Percentiles rank a stretch among this genome's conserved stretches.
Evolutionary conservation across 2,329 filamentous ascomycete genomes (phyloP).

Genomic region (Aspergillus fumigatiaffinis): DNA sequence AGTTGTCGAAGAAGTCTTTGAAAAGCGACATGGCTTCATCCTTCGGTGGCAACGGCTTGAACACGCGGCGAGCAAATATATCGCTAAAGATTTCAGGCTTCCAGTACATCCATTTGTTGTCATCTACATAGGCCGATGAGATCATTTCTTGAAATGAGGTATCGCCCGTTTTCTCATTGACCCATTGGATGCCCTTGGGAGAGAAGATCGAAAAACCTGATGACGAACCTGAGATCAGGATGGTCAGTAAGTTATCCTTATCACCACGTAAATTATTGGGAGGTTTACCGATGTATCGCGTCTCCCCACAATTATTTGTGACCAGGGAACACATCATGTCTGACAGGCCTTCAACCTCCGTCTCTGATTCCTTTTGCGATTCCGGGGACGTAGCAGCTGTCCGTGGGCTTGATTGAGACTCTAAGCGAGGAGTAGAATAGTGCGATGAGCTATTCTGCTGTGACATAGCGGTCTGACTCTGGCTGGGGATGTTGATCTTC

Average conservation of each 20-base stretch:
- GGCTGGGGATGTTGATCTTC: constrained; percentile 22
- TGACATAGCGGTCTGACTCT: constrained; percentile 21
- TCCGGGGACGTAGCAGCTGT: constrained; percentile 52
- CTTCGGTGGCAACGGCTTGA: constrained; percentile 77
- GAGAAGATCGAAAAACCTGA: constrained; percentile 99
- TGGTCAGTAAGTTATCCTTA: constrained; percentile 18
- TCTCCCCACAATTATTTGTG: constrained; percentile 91
- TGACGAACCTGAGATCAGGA: constrained; percentile 65
- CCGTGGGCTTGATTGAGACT: constrained; percentile 47
- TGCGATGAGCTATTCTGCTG: constrained; percentile 35
- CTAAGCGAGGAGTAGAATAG: constrained; percentile 46
- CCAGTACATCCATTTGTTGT: constrained; percentile 96
- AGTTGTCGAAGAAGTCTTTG: constrained; percentile 95
- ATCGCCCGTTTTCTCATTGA: constrained; percentile 97
- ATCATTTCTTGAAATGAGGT: constrained; percentile 94
- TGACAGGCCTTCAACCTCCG: constrained; percentile 81
- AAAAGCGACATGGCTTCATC: constrained; percentile 82
- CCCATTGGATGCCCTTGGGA: constrained; percentile 96
- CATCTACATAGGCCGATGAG: constrained; percentile 80
- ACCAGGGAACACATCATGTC: constrained; percentile 99
- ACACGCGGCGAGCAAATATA: constrained; percentile 80
- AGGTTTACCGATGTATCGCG: constrained; percentile 82
- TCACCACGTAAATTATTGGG: not conserved
- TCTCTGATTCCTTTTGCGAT: constrained; percentile 51
- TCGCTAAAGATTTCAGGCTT: constrained; percentile 96